These are phyloP conservation scores for Yamadazyma membranifaciens DNA, from an alignment of 1,139 yeast species.

Conservation along the genomic window DNA sequence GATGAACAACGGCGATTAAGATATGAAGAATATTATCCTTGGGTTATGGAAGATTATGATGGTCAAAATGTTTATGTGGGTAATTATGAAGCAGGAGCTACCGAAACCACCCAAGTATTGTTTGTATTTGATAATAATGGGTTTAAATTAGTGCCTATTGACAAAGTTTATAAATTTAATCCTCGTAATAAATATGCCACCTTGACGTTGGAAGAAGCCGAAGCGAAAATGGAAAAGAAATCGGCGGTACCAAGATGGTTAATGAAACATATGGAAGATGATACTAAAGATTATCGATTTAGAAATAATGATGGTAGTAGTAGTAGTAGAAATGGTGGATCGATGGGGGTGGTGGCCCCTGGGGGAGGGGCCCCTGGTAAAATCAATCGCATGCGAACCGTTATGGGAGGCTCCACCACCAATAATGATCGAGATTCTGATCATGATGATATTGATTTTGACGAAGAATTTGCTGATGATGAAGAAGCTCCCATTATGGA, in stretches of 20 bases:
- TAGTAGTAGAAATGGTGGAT: slow-evolving; percentile 16
- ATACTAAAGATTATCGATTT: slow-evolving; percentile 47
- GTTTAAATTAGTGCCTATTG: slow-evolving; percentile 92
- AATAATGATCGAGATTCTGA: slow-evolving; percentile 68
- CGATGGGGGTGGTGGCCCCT: slow-evolving; percentile 4
- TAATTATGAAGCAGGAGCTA: slow-evolving; percentile 89
- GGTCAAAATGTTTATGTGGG: slow-evolving; percentile 95
- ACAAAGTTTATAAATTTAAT: slow-evolving; percentile 88
- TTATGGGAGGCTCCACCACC: slow-evolving; percentile 48
- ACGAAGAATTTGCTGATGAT: slow-evolving; percentile 97
- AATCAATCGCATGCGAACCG: slow-evolving; percentile 54
- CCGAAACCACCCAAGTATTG: slow-evolving; percentile 76
- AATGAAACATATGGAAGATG: slow-evolving; percentile 84
- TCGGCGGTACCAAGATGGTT: slow-evolving; percentile 89
- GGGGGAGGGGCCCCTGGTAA: neutral
- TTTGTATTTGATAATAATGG: slow-evolving; percentile 85
- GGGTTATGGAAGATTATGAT: slow-evolving; percentile 97
- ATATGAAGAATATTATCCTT: slow-evolving; percentile 94
- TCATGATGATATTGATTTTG: slow-evolving; percentile 90
- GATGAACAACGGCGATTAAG: slow-evolving; percentile 80
- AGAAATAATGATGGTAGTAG: slow-evolving; percentile 23
- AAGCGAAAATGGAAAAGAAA: slow-evolving; percentile 85
- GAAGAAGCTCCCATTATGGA: slow-evolving; percentile 98
- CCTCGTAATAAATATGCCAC: slow-evolving; percentile 94
- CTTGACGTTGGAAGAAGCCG: slow-evolving; percentile 93